Percentiles rank a stretch among this genome's conserved stretches.
Evolutionary conservation across 73 alveolate genomes (phyloP).

Genomic region (Paraurostyla sp.): DNA sequence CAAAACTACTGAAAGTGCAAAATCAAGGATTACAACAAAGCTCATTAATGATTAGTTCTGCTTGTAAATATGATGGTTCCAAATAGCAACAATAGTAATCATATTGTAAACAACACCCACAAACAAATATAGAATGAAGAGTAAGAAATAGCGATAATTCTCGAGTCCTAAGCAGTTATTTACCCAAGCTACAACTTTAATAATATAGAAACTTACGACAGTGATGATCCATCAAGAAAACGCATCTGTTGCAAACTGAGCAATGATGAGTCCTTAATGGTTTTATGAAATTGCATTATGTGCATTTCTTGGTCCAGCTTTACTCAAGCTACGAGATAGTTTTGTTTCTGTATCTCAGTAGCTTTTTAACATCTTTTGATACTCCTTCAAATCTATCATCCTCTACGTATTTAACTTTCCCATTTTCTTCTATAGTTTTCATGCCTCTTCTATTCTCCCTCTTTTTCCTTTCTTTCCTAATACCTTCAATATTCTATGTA

Average conservation of each 20-base stretch:
- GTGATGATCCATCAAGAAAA: slow-evolving; percentile 94
- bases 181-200: slow-evolving; percentile 65
- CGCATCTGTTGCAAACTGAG: slow-evolving; percentile 93
- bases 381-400: slow-evolving; percentile 57
- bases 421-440: slow-evolving; percentile 34
- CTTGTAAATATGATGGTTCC: slow-evolving; percentile 65
- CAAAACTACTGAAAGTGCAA: slow-evolving; percentile 62
- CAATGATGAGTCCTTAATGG: slow-evolving; percentile 97
- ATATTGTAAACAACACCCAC: slow-evolving; percentile 50
- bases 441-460: slow-evolving; percentile 35
- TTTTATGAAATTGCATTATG: slow-evolving; percentile 87
- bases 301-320: slow-evolving; percentile 84
- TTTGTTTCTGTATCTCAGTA: slow-evolving; percentile 46
- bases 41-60: slow-evolving; percentile 40
- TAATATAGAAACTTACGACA: slow-evolving; percentile 69
- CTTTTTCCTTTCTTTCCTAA: slow-evolving; percentile 12
- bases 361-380: slow-evolving; percentile 45
- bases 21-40: slow-evolving; percentile 53
- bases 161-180: slow-evolving; percentile 72
- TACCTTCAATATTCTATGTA: background rate
- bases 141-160: slow-evolving; percentile 62
- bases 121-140: slow-evolving; percentile 50
- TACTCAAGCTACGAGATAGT: slow-evolving; percentile 11
- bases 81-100: slow-evolving; percentile 37
- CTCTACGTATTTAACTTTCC: slow-evolving; percentile 5